phyloP scores from a whole-genome alignment of 129 eudicot genomes.

The Oenanthe sinensis region DNA sequence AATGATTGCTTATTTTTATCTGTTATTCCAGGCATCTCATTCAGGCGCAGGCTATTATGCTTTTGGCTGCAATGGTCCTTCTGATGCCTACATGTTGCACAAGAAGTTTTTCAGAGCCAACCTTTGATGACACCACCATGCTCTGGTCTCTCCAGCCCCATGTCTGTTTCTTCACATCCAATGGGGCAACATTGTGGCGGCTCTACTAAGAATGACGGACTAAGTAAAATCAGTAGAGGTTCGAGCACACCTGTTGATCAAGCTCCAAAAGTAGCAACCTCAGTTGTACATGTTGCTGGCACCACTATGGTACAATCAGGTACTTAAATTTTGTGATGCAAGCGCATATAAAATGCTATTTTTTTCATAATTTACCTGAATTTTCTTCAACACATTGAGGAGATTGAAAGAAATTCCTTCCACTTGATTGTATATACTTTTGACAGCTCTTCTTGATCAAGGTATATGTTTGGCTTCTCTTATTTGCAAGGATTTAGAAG shows the following conservation, averaged over 20 bases:
- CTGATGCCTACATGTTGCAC: slow-evolving; percentile 13
- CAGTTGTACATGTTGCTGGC: slow-evolving; percentile 29
- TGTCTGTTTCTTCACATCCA: slow-evolving; percentile 48
- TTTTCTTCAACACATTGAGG: background rate
- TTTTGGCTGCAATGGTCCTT: slow-evolving; percentile 46
- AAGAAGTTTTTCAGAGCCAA: slow-evolving; percentile 28
- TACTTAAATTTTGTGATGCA: background rate
- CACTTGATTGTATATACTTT: background rate
- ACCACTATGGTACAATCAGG: slow-evolving; percentile 35
- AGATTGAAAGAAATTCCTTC: background rate
- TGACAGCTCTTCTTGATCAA: too few species aligned
- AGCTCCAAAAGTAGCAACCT: slow-evolving; percentile 24
- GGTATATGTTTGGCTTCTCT: too few species aligned
- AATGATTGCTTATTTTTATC: background rate
- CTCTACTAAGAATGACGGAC: slow-evolving; percentile 22
- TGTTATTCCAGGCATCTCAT: background rate
- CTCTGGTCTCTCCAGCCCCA: slow-evolving; percentile 40
- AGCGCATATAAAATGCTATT: background rate
- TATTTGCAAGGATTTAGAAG: too few species aligned
- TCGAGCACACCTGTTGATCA: slow-evolving; percentile 9
- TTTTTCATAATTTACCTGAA: background rate
- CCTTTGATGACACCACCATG: slow-evolving; percentile 29
- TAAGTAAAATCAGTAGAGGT: slow-evolving; percentile 24
- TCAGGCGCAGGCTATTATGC: slow-evolving; percentile 74
- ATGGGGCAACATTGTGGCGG: slow-evolving; percentile 24